Percentiles rank a stretch among this genome's conserved stretches.
Evolutionary conservation across 768 basidiomycete genomes (phyloP).

Genomic region (Tulasnella sp.): DNA sequence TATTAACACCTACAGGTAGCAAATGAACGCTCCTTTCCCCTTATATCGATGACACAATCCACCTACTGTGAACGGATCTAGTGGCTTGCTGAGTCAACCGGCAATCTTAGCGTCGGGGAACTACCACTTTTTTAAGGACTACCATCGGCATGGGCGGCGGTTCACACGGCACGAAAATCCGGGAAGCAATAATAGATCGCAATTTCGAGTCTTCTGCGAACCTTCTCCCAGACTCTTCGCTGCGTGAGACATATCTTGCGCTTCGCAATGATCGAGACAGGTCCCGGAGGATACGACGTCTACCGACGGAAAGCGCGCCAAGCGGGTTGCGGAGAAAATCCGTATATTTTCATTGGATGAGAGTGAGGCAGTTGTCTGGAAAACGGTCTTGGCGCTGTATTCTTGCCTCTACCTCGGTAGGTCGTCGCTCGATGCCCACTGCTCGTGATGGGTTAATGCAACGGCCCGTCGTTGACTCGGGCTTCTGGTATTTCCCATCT

Average conservation of each 20-base stretch:
- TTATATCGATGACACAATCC: background rate
- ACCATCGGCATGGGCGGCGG: background rate
- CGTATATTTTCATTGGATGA: background rate
- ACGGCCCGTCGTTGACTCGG: background rate
- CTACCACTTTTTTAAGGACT: background rate
- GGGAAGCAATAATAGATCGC: background rate
- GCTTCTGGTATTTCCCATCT: background rate
- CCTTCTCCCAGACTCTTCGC: background rate
- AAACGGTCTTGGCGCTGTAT: background rate
- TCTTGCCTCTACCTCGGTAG: slow-evolving; percentile 7
- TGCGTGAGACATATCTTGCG: background rate
- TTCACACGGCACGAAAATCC: background rate
- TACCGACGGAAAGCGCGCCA: background rate
- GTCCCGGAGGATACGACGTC: background rate
- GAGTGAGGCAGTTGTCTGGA: background rate
- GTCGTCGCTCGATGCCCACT: background rate
- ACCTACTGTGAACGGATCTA: background rate
- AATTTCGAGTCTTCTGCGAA: background rate
- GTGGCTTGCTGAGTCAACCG: background rate
- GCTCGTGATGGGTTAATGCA: background rate
- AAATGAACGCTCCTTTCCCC: background rate
- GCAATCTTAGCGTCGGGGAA: background rate
- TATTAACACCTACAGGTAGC: background rate
- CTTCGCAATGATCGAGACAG: background rate
- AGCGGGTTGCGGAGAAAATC: background rate